Evolutionary conservation across 2,329 filamentous ascomycete species (phyloP).

Genomic region (Basipetospora chlamydospora): DNA sequence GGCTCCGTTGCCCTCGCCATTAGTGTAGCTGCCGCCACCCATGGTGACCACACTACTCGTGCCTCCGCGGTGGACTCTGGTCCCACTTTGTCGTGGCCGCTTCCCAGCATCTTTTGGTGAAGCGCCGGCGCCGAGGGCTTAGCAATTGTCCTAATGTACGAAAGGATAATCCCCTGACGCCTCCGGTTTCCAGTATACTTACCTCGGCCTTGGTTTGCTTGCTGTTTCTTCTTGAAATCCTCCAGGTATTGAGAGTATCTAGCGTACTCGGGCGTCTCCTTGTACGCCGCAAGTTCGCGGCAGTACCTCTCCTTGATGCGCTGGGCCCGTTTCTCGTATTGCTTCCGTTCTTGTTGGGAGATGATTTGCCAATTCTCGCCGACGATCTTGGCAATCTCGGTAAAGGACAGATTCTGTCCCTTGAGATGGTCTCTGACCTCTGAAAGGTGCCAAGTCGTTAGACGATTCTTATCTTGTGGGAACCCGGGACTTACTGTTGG

Average conservation of each 20-base stretch:
- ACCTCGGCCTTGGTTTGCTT: slow-evolving; percentile 38
- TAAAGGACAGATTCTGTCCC: slow-evolving; percentile 63
- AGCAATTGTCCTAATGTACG: too few relatives aligned
- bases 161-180: too few relatives aligned
- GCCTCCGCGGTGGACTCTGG: neutral
- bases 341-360: slow-evolving; percentile 50
- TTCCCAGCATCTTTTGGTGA: slow-evolving; percentile 35
- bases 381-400: slow-evolving; percentile 69
- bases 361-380: slow-evolving; percentile 72
- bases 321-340: slow-evolving; percentile 58
- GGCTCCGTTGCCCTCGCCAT: slow-evolving; percentile 8
- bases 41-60: neutral
- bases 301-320: slow-evolving; percentile 65
- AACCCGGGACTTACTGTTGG: slow-evolving; percentile 49
- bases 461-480: too few relatives aligned
- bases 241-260: slow-evolving; percentile 58
- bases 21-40: neutral
- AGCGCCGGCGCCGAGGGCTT: too few relatives aligned
- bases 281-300: slow-evolving; percentile 57
- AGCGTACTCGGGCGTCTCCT: slow-evolving; percentile 56
- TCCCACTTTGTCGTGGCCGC: slow-evolving; percentile 11
- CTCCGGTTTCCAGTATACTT: too few relatives aligned
- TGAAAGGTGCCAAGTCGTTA: slow-evolving; percentile 15
- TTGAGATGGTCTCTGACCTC: slow-evolving; percentile 67
- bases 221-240: slow-evolving; percentile 65